Base-by-base conservation (phyloP, 306 rosid genomes). In the Ammopiptanthus mongolicus region DNA sequence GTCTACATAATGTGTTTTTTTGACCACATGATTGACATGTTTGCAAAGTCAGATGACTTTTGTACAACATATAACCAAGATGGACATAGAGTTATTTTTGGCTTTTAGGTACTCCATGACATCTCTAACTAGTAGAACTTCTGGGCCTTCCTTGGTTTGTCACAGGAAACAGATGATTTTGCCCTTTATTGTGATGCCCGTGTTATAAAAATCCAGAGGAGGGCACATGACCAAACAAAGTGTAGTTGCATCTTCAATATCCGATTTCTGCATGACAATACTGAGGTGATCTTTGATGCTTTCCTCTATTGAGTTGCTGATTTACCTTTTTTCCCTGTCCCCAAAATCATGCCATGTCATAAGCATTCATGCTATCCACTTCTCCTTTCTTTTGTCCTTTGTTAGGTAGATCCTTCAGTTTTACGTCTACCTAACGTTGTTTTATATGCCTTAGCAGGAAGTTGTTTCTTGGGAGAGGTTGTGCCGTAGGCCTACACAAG, bases 101-200 rank as follows among this genome's bases (percentile, higher is more conserved):
- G 17, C 29, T 19, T 74, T 48, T 50, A 50, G 22, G 65, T 73
- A 17, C 21, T 28, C 13, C 18, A 29, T 14, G 62, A 69, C 25
- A 71, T 63, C 29, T 70, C 58, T 10, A 11, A 41, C 72, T 36
- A 29, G 72, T 5, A 21, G 28, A 3, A 53, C 29, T 58, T 69
- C 73, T n/a, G 17, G 13, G 47, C 15, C 59, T 23, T 67, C 33
- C 23, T 73, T 70, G 56, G 69, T 77, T 64, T 55, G 75, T 44
- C 47, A 12, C 93, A 92, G 99, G 97, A 88, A 78, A 81, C 84
- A 46, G 82, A 83, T 22, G 80, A 87, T 46, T 88, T 80, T 76
- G 84, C 84, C 13, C 82, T 84, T 63, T 72, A 84, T 62, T 76
- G 80, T 60, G 87, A 84, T 76, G 84, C 87, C 39, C 52, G 51